Base-by-base conservation (phyloP, 306 rosid genomes). In the Nissolia schottii region DNA sequence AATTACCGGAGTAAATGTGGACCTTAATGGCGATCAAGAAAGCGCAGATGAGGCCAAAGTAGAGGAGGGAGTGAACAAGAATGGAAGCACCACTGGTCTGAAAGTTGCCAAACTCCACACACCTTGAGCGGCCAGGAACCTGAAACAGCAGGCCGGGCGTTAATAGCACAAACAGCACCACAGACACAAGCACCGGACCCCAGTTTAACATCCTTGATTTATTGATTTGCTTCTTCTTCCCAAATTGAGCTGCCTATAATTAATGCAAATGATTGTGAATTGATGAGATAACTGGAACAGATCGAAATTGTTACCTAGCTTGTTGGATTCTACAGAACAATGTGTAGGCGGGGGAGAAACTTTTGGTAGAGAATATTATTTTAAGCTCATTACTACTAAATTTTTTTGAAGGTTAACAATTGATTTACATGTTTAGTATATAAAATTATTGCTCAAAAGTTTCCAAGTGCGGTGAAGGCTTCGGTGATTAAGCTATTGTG, bases 51-150 rank as follows among this genome's bases (percentile, higher is more conserved):
- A 93, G 93, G 31, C 65, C 92, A 41, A 91, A 93, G 77, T 89
- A 93, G 75, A 93, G 92, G 6, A 93, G 86, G 3, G 97, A 83
- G 27, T 93, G 98, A 50, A 93, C 70, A 28, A 93, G 68, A 0
- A 93, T 89, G 63, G 96, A 75, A 1, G 94, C 96, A 19, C 84
- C 97, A 53, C 98, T 89, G 0, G 98, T 93, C 24, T 89, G 89
- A 43, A 93, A 93, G 74, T 83, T 83, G 1, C 94, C 97, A 63
- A 93, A 93, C 74, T 93, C 98, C 6, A 93, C 75, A 25, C 82
- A 93, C 13, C 94, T 74, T 10, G 88, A 84, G 11, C 84, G 72
- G 0, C 94, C 98, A 0, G 97, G 98, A 5, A 91, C 74, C 77
- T 89, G 97, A 64, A 93, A 93, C 3, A 93, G 79, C 16, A 93